These are phyloP conservation scores for Glonium stellatum DNA, from an alignment of 495 filamentous ascomycete species.

Conservation along the genomic window DNA sequence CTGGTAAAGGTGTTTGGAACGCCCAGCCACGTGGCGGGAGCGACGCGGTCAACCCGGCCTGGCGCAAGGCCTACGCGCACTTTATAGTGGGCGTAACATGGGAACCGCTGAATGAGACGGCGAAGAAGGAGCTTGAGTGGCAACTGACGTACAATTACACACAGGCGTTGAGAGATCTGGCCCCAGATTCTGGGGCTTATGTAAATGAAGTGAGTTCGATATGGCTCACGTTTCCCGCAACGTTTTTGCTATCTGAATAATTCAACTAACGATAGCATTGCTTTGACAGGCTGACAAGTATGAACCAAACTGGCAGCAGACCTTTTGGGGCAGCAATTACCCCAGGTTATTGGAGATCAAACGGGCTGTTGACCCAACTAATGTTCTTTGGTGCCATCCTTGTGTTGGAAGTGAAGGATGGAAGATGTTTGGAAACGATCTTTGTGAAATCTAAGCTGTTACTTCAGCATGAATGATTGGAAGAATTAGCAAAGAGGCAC, in stretches of 20 bases:
- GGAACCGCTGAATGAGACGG: background rate
- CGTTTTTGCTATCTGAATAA: too few relatives aligned
- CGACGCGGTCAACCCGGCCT: background rate
- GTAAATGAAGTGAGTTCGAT: background rate
- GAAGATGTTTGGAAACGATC: background rate
- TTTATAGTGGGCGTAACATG: background rate
- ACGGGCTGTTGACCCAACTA: background rate
- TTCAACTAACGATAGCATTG: too few relatives aligned
- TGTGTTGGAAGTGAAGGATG: conserved; percentile 1
- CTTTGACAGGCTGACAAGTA: background rate
- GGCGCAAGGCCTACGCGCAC: background rate
- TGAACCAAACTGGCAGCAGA: background rate
- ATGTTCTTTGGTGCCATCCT: background rate
- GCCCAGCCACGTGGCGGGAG: background rate
- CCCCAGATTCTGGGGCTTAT: background rate
- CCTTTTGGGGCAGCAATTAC: conserved; percentile 1
- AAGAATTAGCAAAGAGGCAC: too few relatives aligned
- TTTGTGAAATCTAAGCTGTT: too few relatives aligned
- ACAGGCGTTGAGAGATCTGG: background rate
- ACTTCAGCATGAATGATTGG: too few relatives aligned
- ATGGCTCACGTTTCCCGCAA: too few relatives aligned
- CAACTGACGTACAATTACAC: too few relatives aligned
- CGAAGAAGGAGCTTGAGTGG: background rate
- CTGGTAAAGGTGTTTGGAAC: background rate
- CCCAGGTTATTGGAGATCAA: background rate